A percentile compares a stretch with the other conserved stretches of the same genome.
Conservation (phyloP, 148 eudicot genomes). For the Diospyros lotus region DNA sequence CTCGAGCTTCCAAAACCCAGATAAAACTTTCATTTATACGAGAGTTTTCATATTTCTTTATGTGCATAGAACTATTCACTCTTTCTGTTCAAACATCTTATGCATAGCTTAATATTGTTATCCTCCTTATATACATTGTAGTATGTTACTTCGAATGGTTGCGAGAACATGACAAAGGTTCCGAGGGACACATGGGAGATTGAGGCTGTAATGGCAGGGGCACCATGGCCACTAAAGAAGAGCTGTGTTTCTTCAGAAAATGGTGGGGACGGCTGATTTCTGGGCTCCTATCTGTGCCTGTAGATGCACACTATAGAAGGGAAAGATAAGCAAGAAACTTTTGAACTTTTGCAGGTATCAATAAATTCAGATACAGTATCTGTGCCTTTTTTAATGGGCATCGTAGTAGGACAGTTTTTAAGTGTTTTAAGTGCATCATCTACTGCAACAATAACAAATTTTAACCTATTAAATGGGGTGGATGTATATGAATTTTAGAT, state of each 20-base stretch:
- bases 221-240: slow-evolving; percentile 62
- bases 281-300: too few relatives aligned
- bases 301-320: too few relatives aligned
- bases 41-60: neutral
- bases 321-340: too few relatives aligned
- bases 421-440: too few relatives aligned
- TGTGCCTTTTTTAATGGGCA: too few relatives aligned
- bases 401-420: too few relatives aligned
- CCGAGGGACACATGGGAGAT: slow-evolving; percentile 73
- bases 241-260: slow-evolving; percentile 15
- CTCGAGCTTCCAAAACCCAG: neutral
- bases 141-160: slow-evolving; percentile 67
- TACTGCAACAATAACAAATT: too few relatives aligned
- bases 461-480: too few relatives aligned
- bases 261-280: slow-evolving; percentile 10
- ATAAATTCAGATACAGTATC: too few relatives aligned
- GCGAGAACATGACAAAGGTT: slow-evolving; percentile 83
- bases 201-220: slow-evolving; percentile 96
- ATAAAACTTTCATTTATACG: neutral
- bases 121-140: slow-evolving; percentile 14
- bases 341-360: too few relatives aligned
- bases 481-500: too few relatives aligned
- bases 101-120: too few relatives aligned
- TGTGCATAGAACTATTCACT: neutral
- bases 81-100: neutral